Conservation (phyloP, 1,139 yeast species). For the Kurtzmaniella natalensis region DNA sequence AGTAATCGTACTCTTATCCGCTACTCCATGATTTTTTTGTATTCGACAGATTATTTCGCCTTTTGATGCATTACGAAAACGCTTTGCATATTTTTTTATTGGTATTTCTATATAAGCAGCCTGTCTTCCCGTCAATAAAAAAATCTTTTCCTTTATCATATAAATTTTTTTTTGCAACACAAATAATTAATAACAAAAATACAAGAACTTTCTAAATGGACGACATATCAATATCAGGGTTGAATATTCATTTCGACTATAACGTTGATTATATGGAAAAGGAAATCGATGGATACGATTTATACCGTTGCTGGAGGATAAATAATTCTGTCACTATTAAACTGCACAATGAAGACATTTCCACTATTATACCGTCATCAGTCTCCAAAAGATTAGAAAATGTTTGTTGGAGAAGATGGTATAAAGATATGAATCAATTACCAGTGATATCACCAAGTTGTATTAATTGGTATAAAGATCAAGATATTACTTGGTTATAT, state of each 20-base stretch:
- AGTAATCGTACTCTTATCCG: no score
- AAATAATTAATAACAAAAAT: no score
- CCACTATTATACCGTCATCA: slow-evolving; percentile 23
- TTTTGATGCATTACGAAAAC: no score
- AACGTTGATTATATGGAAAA: slow-evolving; percentile 33
- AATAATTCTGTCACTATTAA: slow-evolving; percentile 16
- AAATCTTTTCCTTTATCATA: no score
- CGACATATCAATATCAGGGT: background rate
- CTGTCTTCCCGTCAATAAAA: no score
- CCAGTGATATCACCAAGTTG: slow-evolving; percentile 28
- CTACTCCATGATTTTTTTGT: no score
- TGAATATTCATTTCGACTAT: slow-evolving; percentile 17
- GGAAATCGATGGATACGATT: slow-evolving; percentile 16
- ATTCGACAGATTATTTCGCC: no score
- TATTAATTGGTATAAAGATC: slow-evolving; percentile 42
- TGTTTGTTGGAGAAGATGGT: slow-evolving; percentile 41
- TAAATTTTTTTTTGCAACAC: no score
- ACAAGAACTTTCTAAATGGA: no score
- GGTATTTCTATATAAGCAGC: no score
- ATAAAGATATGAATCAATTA: slow-evolving; percentile 27
- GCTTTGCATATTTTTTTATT: no score
- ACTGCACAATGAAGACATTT: slow-evolving; percentile 18
- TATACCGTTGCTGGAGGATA: slow-evolving; percentile 23
- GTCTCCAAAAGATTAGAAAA: slow-evolving; percentile 29
- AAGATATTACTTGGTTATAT: slow-evolving; percentile 44